A percentile compares a stretch with the other conserved stretches of the same genome.
These are phyloP conservation scores for Selaginella moellendorffii DNA, from an alignment of 75 land plant species.

Conservation along the genomic window DNA sequence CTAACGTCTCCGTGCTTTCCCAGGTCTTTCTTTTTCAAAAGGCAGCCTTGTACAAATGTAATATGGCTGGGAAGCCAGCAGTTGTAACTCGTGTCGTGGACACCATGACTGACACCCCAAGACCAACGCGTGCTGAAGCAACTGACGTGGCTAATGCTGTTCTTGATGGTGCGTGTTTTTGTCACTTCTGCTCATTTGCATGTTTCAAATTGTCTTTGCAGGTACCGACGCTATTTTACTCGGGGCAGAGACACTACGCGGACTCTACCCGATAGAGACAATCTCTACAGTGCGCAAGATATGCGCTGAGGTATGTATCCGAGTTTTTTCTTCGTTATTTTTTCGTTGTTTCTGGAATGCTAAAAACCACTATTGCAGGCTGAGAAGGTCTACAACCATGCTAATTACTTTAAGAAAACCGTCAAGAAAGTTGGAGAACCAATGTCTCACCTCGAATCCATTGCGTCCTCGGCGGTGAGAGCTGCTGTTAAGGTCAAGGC, in stretches of 20 bases:
- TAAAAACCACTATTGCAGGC: constrained; percentile 1
- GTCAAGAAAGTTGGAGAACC: constrained; percentile 11
- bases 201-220: too few species aligned
- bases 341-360: too few species aligned
- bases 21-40: constrained; percentile 22
- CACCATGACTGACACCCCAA: constrained; percentile 5
- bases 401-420: constrained; percentile 1
- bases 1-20: neutral
- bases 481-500: constrained; percentile 39
- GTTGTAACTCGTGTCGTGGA: constrained; percentile 3
- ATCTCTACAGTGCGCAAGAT: constrained; percentile 8
- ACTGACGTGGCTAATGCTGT: constrained; percentile 9
- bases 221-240: constrained; percentile 3
- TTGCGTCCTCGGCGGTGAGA: constrained; percentile 15
- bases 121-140: constrained; percentile 6
- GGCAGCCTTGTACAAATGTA: constrained; percentile 8
- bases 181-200: too few species aligned
- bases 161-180: constrained; percentile 5
- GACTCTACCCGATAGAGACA: constrained; percentile 7
- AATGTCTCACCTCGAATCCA: constrained; percentile 1
- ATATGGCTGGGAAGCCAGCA: constrained; percentile 3
- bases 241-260: constrained; percentile 5
- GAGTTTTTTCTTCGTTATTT: too few species aligned
- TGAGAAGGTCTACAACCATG: constrained; percentile 5
- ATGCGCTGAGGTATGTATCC: neutral